Percentiles rank a stretch among this genome's conserved stretches.
phyloP scores from a whole-genome alignment of 495 filamentous ascomycete genomes.

The Lichina pygmaea region DNA sequence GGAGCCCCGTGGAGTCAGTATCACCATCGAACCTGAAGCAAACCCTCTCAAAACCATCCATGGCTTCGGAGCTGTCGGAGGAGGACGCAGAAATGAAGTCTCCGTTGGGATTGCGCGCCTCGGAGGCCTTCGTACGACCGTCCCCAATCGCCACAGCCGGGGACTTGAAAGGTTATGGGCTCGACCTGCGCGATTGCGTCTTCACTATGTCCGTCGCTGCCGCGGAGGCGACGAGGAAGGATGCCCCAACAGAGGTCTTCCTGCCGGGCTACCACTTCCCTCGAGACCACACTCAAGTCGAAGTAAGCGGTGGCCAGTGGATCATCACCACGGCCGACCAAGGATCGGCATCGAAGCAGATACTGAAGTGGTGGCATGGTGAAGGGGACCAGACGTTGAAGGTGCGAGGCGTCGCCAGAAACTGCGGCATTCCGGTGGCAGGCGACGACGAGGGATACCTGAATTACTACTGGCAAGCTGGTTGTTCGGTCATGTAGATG shows the following conservation, averaged over 20 bases:
- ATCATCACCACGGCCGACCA: conserved; percentile 41
- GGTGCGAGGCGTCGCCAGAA: conserved; percentile 45
- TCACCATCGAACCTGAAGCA: conserved; percentile 46
- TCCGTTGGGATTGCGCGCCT: conserved; percentile 55
- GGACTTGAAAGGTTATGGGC: conserved; percentile 34
- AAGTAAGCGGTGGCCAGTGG: conserved; percentile 74
- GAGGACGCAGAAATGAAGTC: conserved; percentile 21
- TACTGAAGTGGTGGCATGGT: conserved; percentile 73
- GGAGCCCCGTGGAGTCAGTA: conserved; percentile 24
- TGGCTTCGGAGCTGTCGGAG: conserved; percentile 27
- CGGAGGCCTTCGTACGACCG: conserved; percentile 75
- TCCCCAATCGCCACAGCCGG: conserved; percentile 55
- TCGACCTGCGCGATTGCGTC: conserved; percentile 50
- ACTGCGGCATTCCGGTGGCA: conserved; percentile 15
- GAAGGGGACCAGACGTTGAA: conserved; percentile 59
- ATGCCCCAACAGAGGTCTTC: conserved; percentile 56
- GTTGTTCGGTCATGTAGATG: conserved; percentile 20
- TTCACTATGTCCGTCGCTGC: conserved; percentile 42
- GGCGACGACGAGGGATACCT: conserved; percentile 35
- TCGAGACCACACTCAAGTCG: conserved; percentile 32
- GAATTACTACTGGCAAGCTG: conserved; percentile 15
- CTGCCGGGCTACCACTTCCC: conserved; percentile 90
- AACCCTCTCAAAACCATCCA: conserved; percentile 42
- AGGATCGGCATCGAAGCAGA: conserved; percentile 31
- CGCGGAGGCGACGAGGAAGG: conserved; percentile 20